phyloP scores from a whole-genome alignment of 164 flowering plant genomes.

The Annona cherimola region DNA sequence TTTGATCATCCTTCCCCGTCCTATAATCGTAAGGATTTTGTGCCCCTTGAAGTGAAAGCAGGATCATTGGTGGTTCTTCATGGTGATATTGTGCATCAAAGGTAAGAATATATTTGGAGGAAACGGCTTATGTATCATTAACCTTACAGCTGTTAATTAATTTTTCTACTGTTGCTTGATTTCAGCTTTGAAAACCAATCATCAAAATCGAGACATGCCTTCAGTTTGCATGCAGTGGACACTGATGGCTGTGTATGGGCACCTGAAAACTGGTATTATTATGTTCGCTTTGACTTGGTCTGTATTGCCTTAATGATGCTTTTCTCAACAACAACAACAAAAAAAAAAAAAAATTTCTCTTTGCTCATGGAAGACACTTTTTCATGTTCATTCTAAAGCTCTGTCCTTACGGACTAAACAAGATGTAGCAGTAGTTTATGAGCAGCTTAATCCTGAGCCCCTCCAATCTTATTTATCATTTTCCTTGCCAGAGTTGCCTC shows the following conservation, averaged over 20 bases:
- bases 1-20: conserved; percentile 84
- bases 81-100: conserved; percentile 94
- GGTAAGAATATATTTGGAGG: conserved; percentile 36
- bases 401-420: neutral
- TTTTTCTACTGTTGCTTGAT: conserved; percentile 6
- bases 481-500: neutral
- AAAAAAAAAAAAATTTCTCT: no score
- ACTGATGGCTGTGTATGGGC: conserved; percentile 89
- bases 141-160: neutral
- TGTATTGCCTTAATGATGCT: no score
- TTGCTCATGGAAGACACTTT: neutral
- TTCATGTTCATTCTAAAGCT: neutral
- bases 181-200: conserved; percentile 88
- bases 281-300: neutral
- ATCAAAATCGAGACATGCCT: conserved; percentile 88
- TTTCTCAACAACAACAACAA: no score
- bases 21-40: conserved; percentile 77
- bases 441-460: neutral
- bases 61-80: conserved; percentile 87
- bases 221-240: conserved; percentile 89
- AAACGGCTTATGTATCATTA: neutral
- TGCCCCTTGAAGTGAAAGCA: conserved; percentile 87
- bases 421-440: neutral
- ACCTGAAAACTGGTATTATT: conserved; percentile 63
- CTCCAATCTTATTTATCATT: neutral